Evolutionary conservation across 306 rosid genomes (phyloP), one percentile per base, ranked within the genome.

Genomic region (Phaseolus lunatus): DNA sequence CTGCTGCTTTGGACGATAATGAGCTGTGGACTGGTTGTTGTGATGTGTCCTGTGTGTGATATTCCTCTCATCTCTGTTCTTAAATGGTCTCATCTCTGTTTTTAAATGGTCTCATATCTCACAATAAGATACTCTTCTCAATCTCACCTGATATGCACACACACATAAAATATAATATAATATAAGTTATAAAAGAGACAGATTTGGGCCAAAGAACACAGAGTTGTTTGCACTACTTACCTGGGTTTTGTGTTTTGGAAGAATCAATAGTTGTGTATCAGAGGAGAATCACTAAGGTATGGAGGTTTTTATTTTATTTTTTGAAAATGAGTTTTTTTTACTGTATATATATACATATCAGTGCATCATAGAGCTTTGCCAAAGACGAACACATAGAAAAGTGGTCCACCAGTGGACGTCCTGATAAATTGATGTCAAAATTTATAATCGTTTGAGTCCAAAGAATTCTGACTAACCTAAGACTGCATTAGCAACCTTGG

Each of bases 31-130:
- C 48, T 26, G 79, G 56, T 24, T 39, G 44, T 39, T 39, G 11
- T 80, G 65, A 31, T 44, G 10, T 77, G 26, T 66, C 72, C 43
- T 54, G 18, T 29, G 37, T 63, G 24, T 50, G 47, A 37, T 39
- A 39, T 9, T 39, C 44, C 44, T 39, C 11, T 39, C 44, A 9
- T 39, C 2, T 31, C 35, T 31, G 35, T 31, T 5, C 8, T 39
- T 39, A 8, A 39, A 39, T 39, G 12, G 10, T 39, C 12, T 9
- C 12, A 39, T 9, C 12, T 39, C 44, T 9, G 35, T 31, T 5
- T 8, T 39, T 39, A 8, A 39, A 39, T 39, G 12, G 10, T 39
- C 12, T 9, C 12, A 39, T 9, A 0, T 44, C 49, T 13, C 49
- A 13, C 15, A 11, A 41, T 41, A 41, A 41, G 47, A 41, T 41